These are phyloP conservation scores for Cyathus striatus DNA, from an alignment of 768 basidiomycete species.

Conservation along the genomic window DNA sequence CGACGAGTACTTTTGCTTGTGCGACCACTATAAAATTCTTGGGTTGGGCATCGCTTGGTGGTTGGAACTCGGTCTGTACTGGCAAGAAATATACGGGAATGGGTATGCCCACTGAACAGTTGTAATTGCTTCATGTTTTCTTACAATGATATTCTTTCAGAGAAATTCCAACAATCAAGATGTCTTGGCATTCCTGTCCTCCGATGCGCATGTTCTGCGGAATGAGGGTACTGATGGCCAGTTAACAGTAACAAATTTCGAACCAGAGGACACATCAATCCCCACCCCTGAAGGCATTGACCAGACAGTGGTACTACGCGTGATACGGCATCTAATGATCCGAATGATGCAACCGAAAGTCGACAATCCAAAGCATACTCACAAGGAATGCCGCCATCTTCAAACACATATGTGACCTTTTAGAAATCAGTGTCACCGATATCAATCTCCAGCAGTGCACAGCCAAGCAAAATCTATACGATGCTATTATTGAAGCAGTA, in stretches of 20 bases:
- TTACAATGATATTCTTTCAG: slow-evolving; percentile 3
- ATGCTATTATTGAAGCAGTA: slow-evolving; percentile 5
- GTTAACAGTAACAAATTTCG: neutral
- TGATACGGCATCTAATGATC: slow-evolving; percentile 4
- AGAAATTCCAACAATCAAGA: too few species aligned
- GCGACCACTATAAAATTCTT: slow-evolving; percentile 13
- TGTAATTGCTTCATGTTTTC: neutral
- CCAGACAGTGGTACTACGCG: neutral
- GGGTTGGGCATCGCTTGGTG: slow-evolving; percentile 5
- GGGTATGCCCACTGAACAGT: neutral
- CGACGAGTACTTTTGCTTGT: slow-evolving; percentile 15
- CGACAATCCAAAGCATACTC: slow-evolving; percentile 9
- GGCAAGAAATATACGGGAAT: slow-evolving; percentile 15
- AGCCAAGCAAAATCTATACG: slow-evolving; percentile 8
- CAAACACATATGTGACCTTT: slow-evolving; percentile 6
- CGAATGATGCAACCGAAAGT: neutral
- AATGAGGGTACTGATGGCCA: neutral
- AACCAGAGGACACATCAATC: neutral
- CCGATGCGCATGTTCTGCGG: neutral
- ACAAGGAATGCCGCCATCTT: slow-evolving; percentile 7
- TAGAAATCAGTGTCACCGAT: slow-evolving; percentile 4
- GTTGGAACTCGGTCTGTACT: slow-evolving; percentile 18
- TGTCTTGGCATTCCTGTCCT: neutral
- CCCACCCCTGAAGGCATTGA: neutral
- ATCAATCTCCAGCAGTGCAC: slow-evolving; percentile 2